Conservation (phyloP, 768 basidiomycete genomes). For the Kwoniella dejecticola region DNA sequence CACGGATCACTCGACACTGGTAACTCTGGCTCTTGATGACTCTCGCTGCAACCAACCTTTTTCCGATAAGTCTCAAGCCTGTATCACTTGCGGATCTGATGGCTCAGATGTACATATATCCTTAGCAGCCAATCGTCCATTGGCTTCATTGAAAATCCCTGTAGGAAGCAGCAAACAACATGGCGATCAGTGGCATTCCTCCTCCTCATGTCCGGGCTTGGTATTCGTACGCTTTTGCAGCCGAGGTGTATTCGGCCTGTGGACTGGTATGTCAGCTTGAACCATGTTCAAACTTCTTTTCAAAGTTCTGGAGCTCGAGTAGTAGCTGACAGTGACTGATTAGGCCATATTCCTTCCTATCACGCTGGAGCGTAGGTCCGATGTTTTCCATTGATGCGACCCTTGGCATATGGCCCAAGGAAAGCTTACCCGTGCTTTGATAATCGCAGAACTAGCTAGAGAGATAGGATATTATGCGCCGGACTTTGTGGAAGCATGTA, state of each 20-base stretch:
- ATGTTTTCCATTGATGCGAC: conserved; percentile 75
- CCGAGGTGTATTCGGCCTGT: conserved; percentile 49
- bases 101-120: too few relatives aligned
- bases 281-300: neutral
- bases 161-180: neutral
- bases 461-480: conserved; percentile 82
- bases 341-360: conserved; percentile 54
- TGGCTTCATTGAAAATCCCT: too few relatives aligned
- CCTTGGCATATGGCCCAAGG: conserved; percentile 80
- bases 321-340: neutral
- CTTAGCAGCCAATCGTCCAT: too few relatives aligned
- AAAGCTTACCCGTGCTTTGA: too few relatives aligned
- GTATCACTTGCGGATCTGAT: too few relatives aligned
- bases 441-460: conserved; percentile 81
- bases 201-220: conserved; percentile 38
- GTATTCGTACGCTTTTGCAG: conserved; percentile 50
- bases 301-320: neutral
- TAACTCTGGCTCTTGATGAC: neutral
- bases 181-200: neutral
- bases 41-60: neutral
- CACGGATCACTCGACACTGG: neutral
- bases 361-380: conserved; percentile 58
- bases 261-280: conserved; percentile 29
- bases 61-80: too few relatives aligned
- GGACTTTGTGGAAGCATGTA: conserved; percentile 67